Evolutionary conservation across 1,284 basidiomycete genomes (phyloP), one percentile per base, ranked within the genome.

Genomic region (Sanghuangporus sanghuang): DNA sequence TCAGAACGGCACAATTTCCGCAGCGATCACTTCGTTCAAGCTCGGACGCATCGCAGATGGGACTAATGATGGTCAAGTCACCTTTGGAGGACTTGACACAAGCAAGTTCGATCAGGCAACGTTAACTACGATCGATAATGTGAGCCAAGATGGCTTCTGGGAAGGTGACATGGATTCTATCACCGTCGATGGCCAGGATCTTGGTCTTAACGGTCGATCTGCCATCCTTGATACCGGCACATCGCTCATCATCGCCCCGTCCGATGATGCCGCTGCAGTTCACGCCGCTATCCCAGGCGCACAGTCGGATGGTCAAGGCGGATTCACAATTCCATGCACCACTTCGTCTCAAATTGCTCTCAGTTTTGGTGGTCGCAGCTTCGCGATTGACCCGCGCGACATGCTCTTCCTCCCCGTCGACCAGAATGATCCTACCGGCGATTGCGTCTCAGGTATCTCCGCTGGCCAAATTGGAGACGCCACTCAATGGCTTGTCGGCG

Each of bases 151-250:
- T 39, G 90, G 92, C 39, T 95, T 93, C 79, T 95, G 92, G 92
- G 89, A 92, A 76, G 87, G 79, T 8, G 73, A 74, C 3, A 75
- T 95, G 72, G 81, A 84, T 67, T 75, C 77, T 4, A 77, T 89
- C 64, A 77, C 81, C 23, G 82, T 89, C 64, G 77, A 87, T 68
- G 86, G 84, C 21, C 68, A 76, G 54, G 78, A 82, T 71, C 70
- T 81, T 48, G 81, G 82, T 14, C 76, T 91, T 53, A 67, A 72
- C 18, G 82, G 82, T 52, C 85, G 88, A 70, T 85, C 84, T 44
- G 85, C 89, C 59, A 89, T 93, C 73, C 83, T 93, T 68, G 90
- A 93, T 76, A 92, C 89, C 39, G 90, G 90, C 67, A 90, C 87
- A 67, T 89, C 88, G 46, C 80, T 90, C 70, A 82, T 89, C 66